Evolutionary conservation across 2,329 filamentous ascomycete genomes (phyloP).

Genomic region (Fusarium verrucosum): DNA sequence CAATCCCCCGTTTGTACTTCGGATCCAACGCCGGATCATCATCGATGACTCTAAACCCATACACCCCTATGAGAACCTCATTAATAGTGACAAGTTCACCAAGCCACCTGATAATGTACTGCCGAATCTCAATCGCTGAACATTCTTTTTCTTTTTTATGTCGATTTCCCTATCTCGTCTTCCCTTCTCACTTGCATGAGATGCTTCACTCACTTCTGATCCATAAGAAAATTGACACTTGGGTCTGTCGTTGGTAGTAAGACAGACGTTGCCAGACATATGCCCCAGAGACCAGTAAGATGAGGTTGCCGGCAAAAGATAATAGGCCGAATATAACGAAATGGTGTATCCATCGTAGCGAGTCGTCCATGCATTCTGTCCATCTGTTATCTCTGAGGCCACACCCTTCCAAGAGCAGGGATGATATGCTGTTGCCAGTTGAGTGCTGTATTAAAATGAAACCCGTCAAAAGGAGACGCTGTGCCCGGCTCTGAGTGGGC

Average conservation of each 20-base stretch:
- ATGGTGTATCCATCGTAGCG: slow-evolving; percentile 57
- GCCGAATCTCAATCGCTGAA: slow-evolving; percentile 33
- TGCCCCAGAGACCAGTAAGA: slow-evolving; percentile 32
- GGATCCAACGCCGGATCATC: slow-evolving; percentile 56
- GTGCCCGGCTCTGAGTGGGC: not conserved
- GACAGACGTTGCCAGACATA: slow-evolving; percentile 39
- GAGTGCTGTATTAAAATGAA: slow-evolving; percentile 50
- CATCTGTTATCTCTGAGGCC: slow-evolving; percentile 48
- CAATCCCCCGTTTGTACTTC: slow-evolving; percentile 14
- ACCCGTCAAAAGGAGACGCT: slow-evolving; percentile 20
- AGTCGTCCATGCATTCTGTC: slow-evolving; percentile 58
- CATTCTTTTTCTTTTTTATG: slow-evolving; percentile 22
- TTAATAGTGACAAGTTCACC: slow-evolving; percentile 23
- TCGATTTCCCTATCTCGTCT: slow-evolving; percentile 18
- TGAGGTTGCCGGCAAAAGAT: slow-evolving; percentile 32
- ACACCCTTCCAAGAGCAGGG: slow-evolving; percentile 32
- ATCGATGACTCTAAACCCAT: slow-evolving; percentile 53
- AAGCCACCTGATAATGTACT: slow-evolving; percentile 3
- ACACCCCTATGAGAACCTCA: slow-evolving; percentile 32
- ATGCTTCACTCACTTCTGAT: slow-evolving; percentile 7
- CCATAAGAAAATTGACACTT: slow-evolving; percentile 5
- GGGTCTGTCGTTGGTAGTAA: slow-evolving; percentile 40
- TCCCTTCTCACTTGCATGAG: slow-evolving; percentile 18
- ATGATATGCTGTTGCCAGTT: slow-evolving; percentile 53
- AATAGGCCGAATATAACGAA: slow-evolving; percentile 40